Evolutionary conservation across 345 rosid genomes (phyloP).

Genomic region (Boechera retrofracta): DNA sequence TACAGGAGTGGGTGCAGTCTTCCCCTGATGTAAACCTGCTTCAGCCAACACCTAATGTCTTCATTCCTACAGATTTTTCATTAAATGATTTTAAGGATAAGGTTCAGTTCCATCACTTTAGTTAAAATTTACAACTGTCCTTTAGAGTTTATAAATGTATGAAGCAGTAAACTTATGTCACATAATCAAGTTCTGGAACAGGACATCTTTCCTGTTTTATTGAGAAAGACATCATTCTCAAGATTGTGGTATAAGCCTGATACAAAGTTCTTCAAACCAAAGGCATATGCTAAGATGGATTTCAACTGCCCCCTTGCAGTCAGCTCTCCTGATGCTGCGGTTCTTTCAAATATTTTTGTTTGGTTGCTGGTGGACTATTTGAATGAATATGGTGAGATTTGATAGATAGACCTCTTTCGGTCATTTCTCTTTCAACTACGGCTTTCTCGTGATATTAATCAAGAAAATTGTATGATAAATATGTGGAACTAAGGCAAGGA

Average conservation of each 20-base stretch:
- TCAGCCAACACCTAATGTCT: conserved; percentile 72
- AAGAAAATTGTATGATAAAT: not conserved
- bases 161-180: conserved; percentile 16
- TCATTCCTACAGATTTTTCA: conserved; percentile 80
- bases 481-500: not conserved
- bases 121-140: conserved; percentile 3
- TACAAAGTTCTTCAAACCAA: conserved; percentile 71
- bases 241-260: conserved; percentile 86
- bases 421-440: not conserved
- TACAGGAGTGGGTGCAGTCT: conserved; percentile 77
- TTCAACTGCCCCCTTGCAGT: conserved; percentile 76
- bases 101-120: conserved; percentile 48
- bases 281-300: conserved; percentile 72
- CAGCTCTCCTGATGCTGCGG: conserved; percentile 70
- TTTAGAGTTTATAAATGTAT: not conserved
- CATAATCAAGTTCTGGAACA: conserved; percentile 43
- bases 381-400: conserved; percentile 83
- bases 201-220: conserved; percentile 63
- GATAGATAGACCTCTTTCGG: not conserved
- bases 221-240: conserved; percentile 68
- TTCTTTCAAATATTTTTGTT: conserved; percentile 66
- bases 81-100: conserved; percentile 58
- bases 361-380: conserved; percentile 74
- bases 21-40: conserved; percentile 67
- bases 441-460: not conserved